These are phyloP conservation scores for Umbellularia californica DNA, from an alignment of 164 flowering plant genomes.

Conservation along the genomic window DNA sequence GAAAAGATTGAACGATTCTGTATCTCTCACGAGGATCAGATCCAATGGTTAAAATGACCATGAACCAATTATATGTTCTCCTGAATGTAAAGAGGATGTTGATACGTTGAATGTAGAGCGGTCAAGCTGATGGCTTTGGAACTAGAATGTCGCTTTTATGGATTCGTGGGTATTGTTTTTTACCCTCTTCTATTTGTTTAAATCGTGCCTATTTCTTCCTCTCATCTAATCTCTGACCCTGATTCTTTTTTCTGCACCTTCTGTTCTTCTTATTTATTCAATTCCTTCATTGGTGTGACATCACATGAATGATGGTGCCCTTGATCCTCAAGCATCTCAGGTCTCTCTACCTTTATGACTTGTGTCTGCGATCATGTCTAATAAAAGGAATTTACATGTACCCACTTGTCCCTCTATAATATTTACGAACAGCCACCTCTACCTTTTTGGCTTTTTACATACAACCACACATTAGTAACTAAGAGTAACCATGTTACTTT, in stretches of 20 bases:
- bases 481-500: no score
- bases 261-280: no score
- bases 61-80: background rate
- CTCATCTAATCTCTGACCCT: background rate
- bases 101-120: background rate
- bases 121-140: conserved; percentile 3
- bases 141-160: background rate
- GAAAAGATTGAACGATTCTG: background rate
- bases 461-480: no score
- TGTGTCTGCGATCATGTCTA: background rate
- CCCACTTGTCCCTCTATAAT: no score
- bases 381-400: no score
- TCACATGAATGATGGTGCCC: background rate
- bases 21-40: background rate
- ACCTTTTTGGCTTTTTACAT: no score
- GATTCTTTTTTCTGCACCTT: background rate
- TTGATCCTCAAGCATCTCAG: background rate
- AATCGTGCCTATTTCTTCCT: background rate
- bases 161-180: background rate
- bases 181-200: background rate
- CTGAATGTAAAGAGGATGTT: background rate
- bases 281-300: background rate
- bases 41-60: background rate
- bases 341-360: background rate
- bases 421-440: no score